Evolutionary conservation across 2,329 filamentous ascomycete species (phyloP).

Genomic region (Arthrobotrys musiformis): DNA sequence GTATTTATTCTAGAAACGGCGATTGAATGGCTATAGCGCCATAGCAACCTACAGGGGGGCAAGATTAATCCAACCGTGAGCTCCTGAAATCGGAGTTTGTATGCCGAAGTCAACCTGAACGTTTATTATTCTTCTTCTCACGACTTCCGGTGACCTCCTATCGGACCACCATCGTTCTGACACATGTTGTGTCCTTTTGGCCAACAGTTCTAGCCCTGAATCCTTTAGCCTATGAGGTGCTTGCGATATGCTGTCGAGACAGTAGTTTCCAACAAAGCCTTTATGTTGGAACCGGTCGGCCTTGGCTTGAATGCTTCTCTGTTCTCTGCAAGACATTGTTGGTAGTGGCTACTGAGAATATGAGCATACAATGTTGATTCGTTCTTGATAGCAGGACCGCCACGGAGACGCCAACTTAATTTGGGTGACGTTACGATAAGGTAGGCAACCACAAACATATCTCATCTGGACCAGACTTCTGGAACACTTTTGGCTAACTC

Average conservation of each 20-base stretch:
- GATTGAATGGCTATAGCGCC: slow-evolving; percentile 9
- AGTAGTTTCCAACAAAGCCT: slow-evolving; percentile 7
- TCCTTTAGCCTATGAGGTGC: slow-evolving; percentile 26
- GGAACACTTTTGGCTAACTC: neutral
- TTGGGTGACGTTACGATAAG: slow-evolving; percentile 29
- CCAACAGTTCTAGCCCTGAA: slow-evolving; percentile 5
- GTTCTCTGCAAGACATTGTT: neutral
- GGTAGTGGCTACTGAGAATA: neutral
- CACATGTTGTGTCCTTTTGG: neutral
- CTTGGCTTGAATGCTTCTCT: neutral
- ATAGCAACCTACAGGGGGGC: neutral
- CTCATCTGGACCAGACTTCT: neutral
- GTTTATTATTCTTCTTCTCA: neutral
- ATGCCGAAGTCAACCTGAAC: neutral
- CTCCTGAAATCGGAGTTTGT: slow-evolving; percentile 7
- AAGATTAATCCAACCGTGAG: neutral
- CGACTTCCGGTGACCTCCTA: slow-evolving; percentile 10
- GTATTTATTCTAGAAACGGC: neutral
- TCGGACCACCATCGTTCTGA: slow-evolving; percentile 2
- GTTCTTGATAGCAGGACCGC: neutral
- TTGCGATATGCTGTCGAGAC: neutral
- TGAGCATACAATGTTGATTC: neutral
- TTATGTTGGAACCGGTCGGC: slow-evolving; percentile 25
- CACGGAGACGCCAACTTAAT: neutral
- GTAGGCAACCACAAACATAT: slow-evolving; percentile 34